Evolutionary conservation across 2,329 filamentous ascomycete genomes (phyloP), one percentile per base, ranked within the genome.

Genomic region (Sclerotinia sclerotiorum): DNA sequence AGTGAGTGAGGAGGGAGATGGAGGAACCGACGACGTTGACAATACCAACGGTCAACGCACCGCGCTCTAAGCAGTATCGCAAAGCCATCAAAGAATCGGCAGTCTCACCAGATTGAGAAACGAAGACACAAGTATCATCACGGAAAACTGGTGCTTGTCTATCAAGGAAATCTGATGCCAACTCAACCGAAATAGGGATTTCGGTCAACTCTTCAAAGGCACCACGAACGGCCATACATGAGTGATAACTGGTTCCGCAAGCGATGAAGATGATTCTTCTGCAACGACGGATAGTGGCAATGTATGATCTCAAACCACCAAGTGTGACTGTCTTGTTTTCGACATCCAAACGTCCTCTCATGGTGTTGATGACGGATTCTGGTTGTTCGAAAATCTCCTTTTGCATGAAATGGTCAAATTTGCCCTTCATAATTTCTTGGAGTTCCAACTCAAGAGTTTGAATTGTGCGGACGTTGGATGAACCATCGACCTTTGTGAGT

Each of bases 321-420:
- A 99, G 89, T 13, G 94, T 98, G 76, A 99, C 94, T 69, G 88
- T 91, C 87, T 96, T 97, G 85, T 97, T 97, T 76, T 88, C 90
- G 70, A 91, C 85, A 81, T 99, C 95, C 76, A 99, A 85, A 83
- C 95, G 95, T 82, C 95, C 95, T 88, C 95, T 93, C 95, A 99
- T 99, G 74, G 95, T 97, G 87, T 99, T 99, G 84, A 99, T 90
- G 71, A 99, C 93, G 19, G 95, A 99, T 83, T 99, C 95, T 78
- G 95, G 95, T 85, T 99, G 95, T 86, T 99, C 95, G 81, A 99
- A 99, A 78, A 99, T 99, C 82, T 99, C 95, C 88, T 99, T 99
- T 81, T 99, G 95, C 95, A 99, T 99, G 86, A 97, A 99, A 84
- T 99, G 95, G 81, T 99, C 95, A 82, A 98, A 99, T 80, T 95